phyloP scores from a whole-genome alignment of 805 yeast genomes.

The Myxozyma melibiosi region DNA sequence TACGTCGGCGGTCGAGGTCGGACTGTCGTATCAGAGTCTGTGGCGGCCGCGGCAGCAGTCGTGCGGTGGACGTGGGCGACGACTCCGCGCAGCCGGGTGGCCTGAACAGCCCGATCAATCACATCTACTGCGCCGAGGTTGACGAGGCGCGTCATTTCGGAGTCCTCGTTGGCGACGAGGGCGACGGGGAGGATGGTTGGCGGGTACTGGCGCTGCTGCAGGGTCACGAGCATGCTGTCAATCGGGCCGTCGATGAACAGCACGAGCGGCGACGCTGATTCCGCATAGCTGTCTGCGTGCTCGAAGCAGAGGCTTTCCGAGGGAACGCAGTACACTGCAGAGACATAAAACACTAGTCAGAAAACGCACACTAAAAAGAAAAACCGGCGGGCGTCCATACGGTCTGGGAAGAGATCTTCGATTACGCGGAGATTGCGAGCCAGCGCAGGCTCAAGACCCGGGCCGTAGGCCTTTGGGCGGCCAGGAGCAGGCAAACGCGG shows the following conservation, averaged over 20 bases:
- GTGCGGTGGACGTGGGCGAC: slow-evolving; percentile 9
- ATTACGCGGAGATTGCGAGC: neutral
- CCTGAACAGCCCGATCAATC: neutral
- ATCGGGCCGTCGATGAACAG: slow-evolving; percentile 20
- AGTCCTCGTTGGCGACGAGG: slow-evolving; percentile 25
- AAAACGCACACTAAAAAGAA: neutral
- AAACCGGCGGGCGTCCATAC: neutral
- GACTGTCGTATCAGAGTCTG: neutral
- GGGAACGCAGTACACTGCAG: slow-evolving; percentile 6
- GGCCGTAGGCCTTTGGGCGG: neutral
- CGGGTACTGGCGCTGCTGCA: neutral
- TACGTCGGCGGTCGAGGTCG: neutral
- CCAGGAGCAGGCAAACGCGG: slow-evolving; percentile 7
- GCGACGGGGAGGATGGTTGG: slow-evolving; percentile 17
- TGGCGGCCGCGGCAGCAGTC: neutral
- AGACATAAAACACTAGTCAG: neutral
- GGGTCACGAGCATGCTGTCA: neutral
- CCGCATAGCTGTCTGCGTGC: neutral
- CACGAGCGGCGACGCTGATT: slow-evolving; percentile 11
- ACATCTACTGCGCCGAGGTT: slow-evolving; percentile 28
- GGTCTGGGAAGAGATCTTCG: neutral
- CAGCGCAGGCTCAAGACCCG: neutral
- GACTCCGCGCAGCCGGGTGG: slow-evolving; percentile 19
- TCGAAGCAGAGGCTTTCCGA: slow-evolving; percentile 14
- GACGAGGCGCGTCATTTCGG: slow-evolving; percentile 8